Conservation (phyloP, 257 asterid genomes). For the Pogostemon cablin region DNA sequence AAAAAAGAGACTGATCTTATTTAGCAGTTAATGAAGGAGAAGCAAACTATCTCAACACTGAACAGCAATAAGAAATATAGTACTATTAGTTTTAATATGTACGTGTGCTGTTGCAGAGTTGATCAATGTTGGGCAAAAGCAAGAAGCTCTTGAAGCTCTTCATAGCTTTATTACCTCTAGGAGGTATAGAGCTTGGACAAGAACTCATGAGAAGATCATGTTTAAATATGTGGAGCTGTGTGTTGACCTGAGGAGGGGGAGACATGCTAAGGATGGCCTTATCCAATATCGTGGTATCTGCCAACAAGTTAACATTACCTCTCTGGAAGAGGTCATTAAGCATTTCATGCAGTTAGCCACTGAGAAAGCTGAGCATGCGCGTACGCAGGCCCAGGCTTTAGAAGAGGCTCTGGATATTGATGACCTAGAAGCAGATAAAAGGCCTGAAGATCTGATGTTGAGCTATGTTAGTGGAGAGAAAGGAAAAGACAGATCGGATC, state of each 20-base stretch:
- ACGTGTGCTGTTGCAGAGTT: slow-evolving; percentile 61
- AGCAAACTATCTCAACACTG: background rate
- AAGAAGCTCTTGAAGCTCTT: slow-evolving; percentile 91
- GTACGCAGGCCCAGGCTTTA: slow-evolving; percentile 76
- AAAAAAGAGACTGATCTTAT: background rate
- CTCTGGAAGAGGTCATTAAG: slow-evolving; percentile 93
- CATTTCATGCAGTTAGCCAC: slow-evolving; percentile 94
- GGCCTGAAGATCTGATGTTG: slow-evolving; percentile 95
- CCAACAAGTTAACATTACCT: slow-evolving; percentile 87
- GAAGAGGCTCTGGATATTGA: slow-evolving; percentile 92
- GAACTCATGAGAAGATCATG: slow-evolving; percentile 82
- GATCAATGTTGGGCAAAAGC: slow-evolving; percentile 89
- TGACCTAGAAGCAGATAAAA: slow-evolving; percentile 89
- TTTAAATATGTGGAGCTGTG: slow-evolving; percentile 91
- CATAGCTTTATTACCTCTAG: slow-evolving; percentile 83
- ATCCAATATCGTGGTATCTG: slow-evolving; percentile 92
- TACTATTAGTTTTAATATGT: background rate
- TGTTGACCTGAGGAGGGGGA: slow-evolving; percentile 95
- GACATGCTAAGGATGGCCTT: slow-evolving; percentile 96
- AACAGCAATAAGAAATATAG: background rate
- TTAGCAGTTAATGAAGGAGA: too few relatives aligned
- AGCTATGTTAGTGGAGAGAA: slow-evolving; percentile 98
- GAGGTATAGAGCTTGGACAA: slow-evolving; percentile 96
- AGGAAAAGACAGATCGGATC: slow-evolving; percentile 93
- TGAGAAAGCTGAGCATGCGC: slow-evolving; percentile 89